Evolutionary conservation across 495 filamentous ascomycete species (phyloP).

Genomic region (Tuber melanosporum): DNA sequence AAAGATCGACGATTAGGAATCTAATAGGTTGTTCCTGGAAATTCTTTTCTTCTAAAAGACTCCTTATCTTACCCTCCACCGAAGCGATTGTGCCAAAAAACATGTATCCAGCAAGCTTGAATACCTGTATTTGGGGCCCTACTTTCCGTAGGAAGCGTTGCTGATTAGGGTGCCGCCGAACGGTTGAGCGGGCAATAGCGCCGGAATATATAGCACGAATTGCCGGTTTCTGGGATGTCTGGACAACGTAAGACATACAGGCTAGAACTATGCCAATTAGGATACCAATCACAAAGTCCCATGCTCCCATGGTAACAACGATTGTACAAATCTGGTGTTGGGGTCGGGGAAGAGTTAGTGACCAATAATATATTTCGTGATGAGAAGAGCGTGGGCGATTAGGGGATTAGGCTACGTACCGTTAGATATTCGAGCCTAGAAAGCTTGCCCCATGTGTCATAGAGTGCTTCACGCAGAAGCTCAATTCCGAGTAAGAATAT

Average conservation of each 20-base stretch:
- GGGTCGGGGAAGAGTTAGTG: neutral
- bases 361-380: constrained; percentile 34
- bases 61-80: constrained; percentile 79
- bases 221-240: constrained; percentile 80
- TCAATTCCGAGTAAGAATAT: constrained; percentile 94
- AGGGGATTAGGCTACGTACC: constrained; percentile 45
- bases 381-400: neutral
- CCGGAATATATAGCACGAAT: constrained; percentile 82
- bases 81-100: constrained; percentile 97
- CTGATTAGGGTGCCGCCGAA: constrained; percentile 81
- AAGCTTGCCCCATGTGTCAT: constrained; percentile 79
- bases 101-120: constrained; percentile 83
- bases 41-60: constrained; percentile 70
- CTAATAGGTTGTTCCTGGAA: constrained; percentile 72
- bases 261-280: constrained; percentile 85
- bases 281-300: constrained; percentile 93
- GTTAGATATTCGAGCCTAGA: constrained; percentile 82
- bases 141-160: constrained; percentile 77
- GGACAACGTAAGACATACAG: constrained; percentile 81
- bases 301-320: constrained; percentile 88
- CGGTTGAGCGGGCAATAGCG: constrained; percentile 79
- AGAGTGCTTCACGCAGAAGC: constrained; percentile 75
- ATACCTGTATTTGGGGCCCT: constrained; percentile 77
- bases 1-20: constrained; percentile 83
- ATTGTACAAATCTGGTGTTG: constrained; percentile 67